Percentiles rank a stretch among this genome's conserved stretches.
Evolutionary conservation across 1,139 yeast species (phyloP).

Genomic region (Scheffersomyces quercinus): DNA sequence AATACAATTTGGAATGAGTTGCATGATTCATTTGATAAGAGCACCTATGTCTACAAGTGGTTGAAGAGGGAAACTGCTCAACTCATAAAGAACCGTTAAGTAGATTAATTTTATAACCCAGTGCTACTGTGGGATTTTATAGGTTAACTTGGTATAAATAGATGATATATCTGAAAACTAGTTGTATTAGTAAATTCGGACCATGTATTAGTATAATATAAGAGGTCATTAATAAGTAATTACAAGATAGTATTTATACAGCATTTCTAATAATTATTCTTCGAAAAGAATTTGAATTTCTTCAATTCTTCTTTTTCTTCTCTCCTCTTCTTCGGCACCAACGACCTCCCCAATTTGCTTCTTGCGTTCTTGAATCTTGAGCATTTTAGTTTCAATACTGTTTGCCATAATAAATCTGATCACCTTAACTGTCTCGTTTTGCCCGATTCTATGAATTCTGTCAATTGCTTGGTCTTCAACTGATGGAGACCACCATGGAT

Average conservation of each 20-base stretch:
- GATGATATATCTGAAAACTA: too few species aligned
- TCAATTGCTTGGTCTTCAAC: conserved; percentile 95
- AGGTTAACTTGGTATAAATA: too few species aligned
- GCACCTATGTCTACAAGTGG: conserved; percentile 66
- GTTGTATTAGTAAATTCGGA: too few species aligned
- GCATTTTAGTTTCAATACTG: conserved; percentile 89
- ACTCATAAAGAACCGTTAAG: conserved; percentile 14
- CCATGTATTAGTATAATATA: too few species aligned
- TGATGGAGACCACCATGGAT: conserved; percentile 98
- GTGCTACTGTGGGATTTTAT: neutral
- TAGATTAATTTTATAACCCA: neutral
- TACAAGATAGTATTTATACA: neutral
- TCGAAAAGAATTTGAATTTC: conserved; percentile 80
- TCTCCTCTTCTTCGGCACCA: conserved; percentile 75
- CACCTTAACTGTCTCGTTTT: conserved; percentile 69
- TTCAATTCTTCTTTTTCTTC: conserved; percentile 72
- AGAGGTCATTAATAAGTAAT: too few species aligned
- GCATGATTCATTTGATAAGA: conserved; percentile 47
- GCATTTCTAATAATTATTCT: conserved; percentile 22
- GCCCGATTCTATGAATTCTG: conserved; percentile 91
- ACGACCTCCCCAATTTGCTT: conserved; percentile 84
- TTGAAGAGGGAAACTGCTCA: conserved; percentile 68
- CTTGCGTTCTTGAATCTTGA: conserved; percentile 83
- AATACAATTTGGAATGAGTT: conserved; percentile 58
- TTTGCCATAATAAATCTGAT: conserved; percentile 78